Base-by-base conservation (phyloP, 192 early-diverging fungal genomes). In the Podila minutissima region DNA sequence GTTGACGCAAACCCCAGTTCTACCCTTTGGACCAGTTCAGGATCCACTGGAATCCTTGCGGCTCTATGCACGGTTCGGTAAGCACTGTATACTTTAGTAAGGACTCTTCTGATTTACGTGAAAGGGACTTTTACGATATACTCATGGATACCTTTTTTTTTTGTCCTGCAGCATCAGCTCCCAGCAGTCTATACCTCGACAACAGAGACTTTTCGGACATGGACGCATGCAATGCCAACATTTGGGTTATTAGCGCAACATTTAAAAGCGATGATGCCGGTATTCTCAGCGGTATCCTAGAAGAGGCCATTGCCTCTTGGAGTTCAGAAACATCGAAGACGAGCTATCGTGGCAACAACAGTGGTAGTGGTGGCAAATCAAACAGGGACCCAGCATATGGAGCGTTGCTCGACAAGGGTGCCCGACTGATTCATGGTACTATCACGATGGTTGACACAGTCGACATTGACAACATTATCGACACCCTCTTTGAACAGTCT, bases 11-110 rank as follows among this genome's bases (percentile, higher is more conserved):
- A 32, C 73, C 6, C 75, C 84, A 8, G 38, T 41, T 5, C 60
- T 90, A 62, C 83, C 83, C 10, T 90, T 90, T 66, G 89, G 89
- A 6, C 82, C 89, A n/a, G 73, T 63, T 5, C 88, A 90, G 22
- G 89, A 90, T 60, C 89, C 87, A 29, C 65, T 90, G n/a, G 71
- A 76, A 26, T 86, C 87, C 1, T 20, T 90, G 13, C 78, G 78
- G 1, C 68, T 90, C 0, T 74, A 65, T 32, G 84, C 87, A 24
- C 67, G 84, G 4, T 90, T 90, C 69, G 70, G 77, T 81, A 81
- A 28, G 62, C 24, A 10, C 8, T 46, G 8, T 22, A 37, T 9
- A n/a, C 9, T 37, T 22, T 26, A 19, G 7, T n/a, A 17, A 11
- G 5, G n/a, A 26, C n/a, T 46, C 11, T 38, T 13, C 33, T 31